A percentile compares a stretch with the other conserved stretches of the same genome.
Conservation (phyloP, 2,329 filamentous ascomycete species). For the Zasmidium cellare region DNA sequence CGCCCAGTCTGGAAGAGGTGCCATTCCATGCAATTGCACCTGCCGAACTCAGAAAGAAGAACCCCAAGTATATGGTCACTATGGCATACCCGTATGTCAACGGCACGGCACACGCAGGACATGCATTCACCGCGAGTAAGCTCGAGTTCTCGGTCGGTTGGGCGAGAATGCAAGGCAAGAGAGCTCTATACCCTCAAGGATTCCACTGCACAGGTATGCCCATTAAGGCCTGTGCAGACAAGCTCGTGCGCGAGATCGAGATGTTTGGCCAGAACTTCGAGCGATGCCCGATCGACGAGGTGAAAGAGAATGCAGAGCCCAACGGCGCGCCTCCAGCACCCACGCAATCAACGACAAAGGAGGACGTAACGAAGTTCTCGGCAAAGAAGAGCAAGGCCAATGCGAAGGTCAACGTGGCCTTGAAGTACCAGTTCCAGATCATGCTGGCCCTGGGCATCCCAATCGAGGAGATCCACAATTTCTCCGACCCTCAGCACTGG, state of each 20-base stretch:
- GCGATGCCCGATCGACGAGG: conserved; percentile 65
- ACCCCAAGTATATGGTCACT: conserved; percentile 88
- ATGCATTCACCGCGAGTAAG: conserved; percentile 89
- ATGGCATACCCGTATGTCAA: conserved; percentile 84
- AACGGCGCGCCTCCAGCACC: conserved; percentile 50
- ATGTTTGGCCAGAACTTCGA: conserved; percentile 87
- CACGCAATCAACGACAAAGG: conserved; percentile 65
- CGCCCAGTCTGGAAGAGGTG: conserved; percentile 75
- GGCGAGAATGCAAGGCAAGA: conserved; percentile 86
- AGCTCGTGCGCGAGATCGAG: conserved; percentile 84
- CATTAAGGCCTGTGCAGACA: conserved; percentile 96
- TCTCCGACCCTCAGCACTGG: conserved; percentile 90
- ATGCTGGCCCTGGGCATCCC: conserved; percentile 91
- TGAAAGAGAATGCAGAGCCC: conserved; percentile 45
- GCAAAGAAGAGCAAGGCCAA: conserved; percentile 91
- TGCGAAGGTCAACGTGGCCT: conserved; percentile 78
- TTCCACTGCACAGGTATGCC: conserved; percentile 98
- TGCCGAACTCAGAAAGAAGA: conserved; percentile 72
- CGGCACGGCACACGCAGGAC: conserved; percentile 78
- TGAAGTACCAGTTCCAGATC: conserved; percentile 95
- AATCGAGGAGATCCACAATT: conserved; percentile 84
- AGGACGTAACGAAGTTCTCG: conserved; percentile 86
- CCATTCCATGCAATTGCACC: conserved; percentile 72
- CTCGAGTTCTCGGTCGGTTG: conserved; percentile 89
- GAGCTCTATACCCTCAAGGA: conserved; percentile 82